Evolutionary conservation across 164 flowering plant species (phyloP), one percentile per base, ranked within the genome.

Genomic region (Vitis labrusca): DNA sequence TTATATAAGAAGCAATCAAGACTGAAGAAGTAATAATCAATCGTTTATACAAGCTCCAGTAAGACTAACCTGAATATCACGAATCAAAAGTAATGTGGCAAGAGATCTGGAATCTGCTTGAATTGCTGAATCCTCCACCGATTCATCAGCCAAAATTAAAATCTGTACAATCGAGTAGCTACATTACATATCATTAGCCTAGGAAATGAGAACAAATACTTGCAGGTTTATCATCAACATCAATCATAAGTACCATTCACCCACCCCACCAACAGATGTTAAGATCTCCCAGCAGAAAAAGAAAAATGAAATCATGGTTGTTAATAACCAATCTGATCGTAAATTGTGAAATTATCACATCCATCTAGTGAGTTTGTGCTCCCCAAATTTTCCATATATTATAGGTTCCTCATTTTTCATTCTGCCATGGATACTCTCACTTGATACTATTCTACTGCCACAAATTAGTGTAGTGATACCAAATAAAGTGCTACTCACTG

Each of bases 41-140:
- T 23, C 27, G 27, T 23, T 23, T 23, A 23, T 23, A 23, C 27
- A 23, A 53, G 27, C 10, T 53, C 50, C 29, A 3, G n/a, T 13
- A 50, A 50, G 14, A 57, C 10, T 32, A 51, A 89, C 94, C 92
- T 91, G 97, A 76, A 91, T 91, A 81, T 91, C 97, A 73, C 97
- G 93, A 67, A 91, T 91, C 71, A 91, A 76, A 44, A 91, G 74
- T 65, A 91, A 78, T 14, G 97, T 89, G 52, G 97, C 97, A 66
- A 91, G 94, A 73, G 97, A 91, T 83, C 97, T 86, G 50, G 97
- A 91, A 81, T 91, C 97, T 80, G 94, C 93, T 84, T 91, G 93
- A 76, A 91, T 81, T 50, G 94, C 97, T 64, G 97, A 91, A 77
- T 91, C 97, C 76, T 91, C 97, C 52, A 91, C 92, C 13, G 97